Percentiles rank a stretch among this genome's conserved stretches.
Evolutionary conservation across 768 basidiomycete species (phyloP).

Genomic region (Tephrocybe rancida): DNA sequence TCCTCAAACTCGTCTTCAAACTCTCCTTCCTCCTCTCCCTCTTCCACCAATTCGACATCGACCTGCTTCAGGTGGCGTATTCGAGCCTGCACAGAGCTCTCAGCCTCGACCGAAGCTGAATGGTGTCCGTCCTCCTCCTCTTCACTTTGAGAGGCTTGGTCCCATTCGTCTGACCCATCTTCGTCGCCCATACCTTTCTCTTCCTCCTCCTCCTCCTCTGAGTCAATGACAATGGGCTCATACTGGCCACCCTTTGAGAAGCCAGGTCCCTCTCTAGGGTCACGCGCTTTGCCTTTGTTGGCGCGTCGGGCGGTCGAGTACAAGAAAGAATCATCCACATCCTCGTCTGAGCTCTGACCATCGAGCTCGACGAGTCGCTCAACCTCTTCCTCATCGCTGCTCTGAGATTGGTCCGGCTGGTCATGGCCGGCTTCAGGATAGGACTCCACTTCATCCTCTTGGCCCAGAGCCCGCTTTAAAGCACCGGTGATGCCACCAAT

Average conservation of each 20-base stretch:
- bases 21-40: conserved; percentile 22
- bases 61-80: conserved; percentile 17
- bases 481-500: conserved; percentile 63
- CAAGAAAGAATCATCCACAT: conserved; percentile 58
- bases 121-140: conserved; percentile 25
- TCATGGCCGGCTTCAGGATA: conserved; percentile 15
- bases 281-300: conserved; percentile 62
- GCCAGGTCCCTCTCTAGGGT: conserved; percentile 62
- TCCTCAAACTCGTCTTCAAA: conserved; percentile 20
- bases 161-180: conserved; percentile 21
- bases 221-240: conserved; percentile 50
- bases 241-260: conserved; percentile 37
- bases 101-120: conserved; percentile 20
- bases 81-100: conserved; percentile 28
- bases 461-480: conserved; percentile 59
- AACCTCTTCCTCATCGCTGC: conserved; percentile 18
- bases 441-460: conserved; percentile 34
- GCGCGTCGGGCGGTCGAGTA: conserved; percentile 49
- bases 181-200: conserved; percentile 26
- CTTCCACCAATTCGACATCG: conserved; percentile 20
- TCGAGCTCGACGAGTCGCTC: conserved; percentile 16
- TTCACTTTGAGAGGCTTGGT: conserved; percentile 20
- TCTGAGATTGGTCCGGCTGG: conserved; percentile 1
- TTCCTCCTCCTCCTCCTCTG: conserved; percentile 31
- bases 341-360: conserved; percentile 25